Percentiles rank a stretch among this genome's conserved stretches.
phyloP scores from a whole-genome alignment of 768 basidiomycete genomes.

The Hypsizygus marmoreus region DNA sequence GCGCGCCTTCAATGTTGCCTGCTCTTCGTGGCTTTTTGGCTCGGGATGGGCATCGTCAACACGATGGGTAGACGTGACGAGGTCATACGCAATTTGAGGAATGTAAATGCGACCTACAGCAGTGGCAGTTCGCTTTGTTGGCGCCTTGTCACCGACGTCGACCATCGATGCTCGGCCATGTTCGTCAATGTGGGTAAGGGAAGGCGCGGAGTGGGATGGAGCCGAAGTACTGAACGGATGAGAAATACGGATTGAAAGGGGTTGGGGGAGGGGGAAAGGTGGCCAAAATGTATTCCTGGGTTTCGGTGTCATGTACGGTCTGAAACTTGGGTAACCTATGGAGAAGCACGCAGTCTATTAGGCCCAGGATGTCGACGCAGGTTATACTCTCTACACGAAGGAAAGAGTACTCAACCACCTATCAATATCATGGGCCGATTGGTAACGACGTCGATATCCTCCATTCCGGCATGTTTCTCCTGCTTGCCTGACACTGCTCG shows the following conservation, averaged over 20 bases:
- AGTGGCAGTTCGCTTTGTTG: slow-evolving; percentile 69
- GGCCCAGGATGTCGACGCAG: slow-evolving; percentile 15
- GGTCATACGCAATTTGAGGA: slow-evolving; percentile 61
- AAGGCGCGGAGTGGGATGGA: slow-evolving; percentile 26
- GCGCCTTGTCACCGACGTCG: slow-evolving; percentile 65
- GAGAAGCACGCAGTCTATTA: slow-evolving; percentile 15
- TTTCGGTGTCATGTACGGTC: not conserved
- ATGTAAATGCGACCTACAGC: slow-evolving; percentile 76
- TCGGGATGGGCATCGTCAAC: slow-evolving; percentile 17
- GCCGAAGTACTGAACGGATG: slow-evolving; percentile 19
- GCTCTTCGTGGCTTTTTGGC: slow-evolving; percentile 22
- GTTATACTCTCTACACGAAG: slow-evolving; percentile 23
- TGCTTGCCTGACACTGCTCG: slow-evolving; percentile 71
- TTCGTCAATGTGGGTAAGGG: slow-evolving; percentile 72
- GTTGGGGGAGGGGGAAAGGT: not conserved
- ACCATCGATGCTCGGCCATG: slow-evolving; percentile 82
- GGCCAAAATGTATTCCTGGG: not conserved
- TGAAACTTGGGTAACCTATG: slow-evolving; percentile 13
- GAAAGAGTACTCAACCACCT: slow-evolving; percentile 76
- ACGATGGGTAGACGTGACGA: slow-evolving; percentile 51
- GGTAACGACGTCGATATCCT: slow-evolving; percentile 70
- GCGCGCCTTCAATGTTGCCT: slow-evolving; percentile 50
- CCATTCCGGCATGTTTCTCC: slow-evolving; percentile 85
- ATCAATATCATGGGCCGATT: slow-evolving; percentile 93
- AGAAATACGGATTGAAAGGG: not conserved